Evolutionary conservation across 2,329 filamentous ascomycete species (phyloP), one percentile per base, ranked within the genome.

Genomic region (Xylaria sp.): DNA sequence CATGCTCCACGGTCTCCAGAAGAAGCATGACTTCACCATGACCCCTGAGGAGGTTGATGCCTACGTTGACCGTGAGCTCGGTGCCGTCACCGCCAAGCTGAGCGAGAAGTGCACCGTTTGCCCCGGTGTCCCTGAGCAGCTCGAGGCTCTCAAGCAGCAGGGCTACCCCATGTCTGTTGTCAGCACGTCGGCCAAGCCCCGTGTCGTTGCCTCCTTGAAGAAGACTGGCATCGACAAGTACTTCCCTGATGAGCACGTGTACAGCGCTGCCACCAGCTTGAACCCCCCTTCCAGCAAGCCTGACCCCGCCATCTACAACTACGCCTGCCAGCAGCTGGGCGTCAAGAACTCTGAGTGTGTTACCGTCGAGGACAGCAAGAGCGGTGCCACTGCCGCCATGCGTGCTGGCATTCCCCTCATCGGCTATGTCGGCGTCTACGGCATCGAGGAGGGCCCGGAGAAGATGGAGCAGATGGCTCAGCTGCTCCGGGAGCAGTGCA

Each of bases 291-390:
- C 86, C 55, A 85, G 82, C 70, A 91, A 91, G 79, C 88, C 88
- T 10, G 86, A 91, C 74, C 88, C 88, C 3, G 86, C 86, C 64
- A 87, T 91, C 75, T 91, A 91, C 76, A 75, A 87, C 64, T 80
- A 84, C 72, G 86, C 88, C 44, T 84, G 87, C 72, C 74, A 89
- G 73, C 76, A 84, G 69, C 77, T 90, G 51, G 83, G 83, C 58
- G 86, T 87, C 72, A 81, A 83, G 68, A 78, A 87, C 11, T 76
- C 78, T 44, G 85, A 90, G 74, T 85, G 81, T 62, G 77, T 91
- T 52, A 86, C 88, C 5, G 80, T 91, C 59, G 88, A 91, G 76
- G 88, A 91, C 78, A 87, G 83, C 77, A 87, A 85, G 78, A 87
- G 83, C 62, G 88, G 88, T 65, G 83, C 86, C 57, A 83, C 84